Base-by-base conservation (phyloP, 768 basidiomycete genomes). In the Xanthoconium stramineum region DNA sequence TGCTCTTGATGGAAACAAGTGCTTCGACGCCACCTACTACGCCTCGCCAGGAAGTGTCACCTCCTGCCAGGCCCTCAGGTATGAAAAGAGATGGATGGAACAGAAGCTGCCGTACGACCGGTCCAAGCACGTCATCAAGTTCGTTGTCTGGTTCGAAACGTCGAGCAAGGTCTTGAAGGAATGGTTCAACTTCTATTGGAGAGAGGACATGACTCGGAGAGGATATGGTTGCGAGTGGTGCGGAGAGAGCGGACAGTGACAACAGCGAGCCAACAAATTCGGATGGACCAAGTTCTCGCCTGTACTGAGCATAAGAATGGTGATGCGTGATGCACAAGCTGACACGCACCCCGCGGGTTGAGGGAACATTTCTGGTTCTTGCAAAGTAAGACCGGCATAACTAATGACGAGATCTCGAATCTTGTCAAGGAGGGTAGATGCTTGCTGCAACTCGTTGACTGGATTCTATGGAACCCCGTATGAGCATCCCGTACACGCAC, bases 311-410 rank as follows among this genome's bases (percentile, higher is more conserved):
- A 53, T 68, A 32, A 54, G 51, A 47, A 20, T 14, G 47, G 28
- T 37, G 20, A n/a, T 28, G 33, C 15, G 24, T 43, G 33, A 38
- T 37, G 14, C 35, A 50, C 20, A 17, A 8, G 17, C 35, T 47
- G 20, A 46, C 28, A 75, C 82, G 56, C 70, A 91, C 94, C 83
- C 81, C 51, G 72, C 53, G 11, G 94, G 95, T 62, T 97, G 92
- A 47, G 93, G 90, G 62, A 99, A 98, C 88, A 98, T 95, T 38
- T 85, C 86, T 2, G 95, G 91, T 57, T 95, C 94, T 72, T 95
- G 93, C 11, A 99, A 76, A 24, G 82, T 89, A 47, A 98, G 79
- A 6, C 94, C 95, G 12, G 87, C 83, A 73, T 97, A 97, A 54
- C 88, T 92, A 60, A 98, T 83, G 48, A 98, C 72, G 15, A 97